Conservation (phyloP, 2,329 filamentous ascomycete species). For the Fusarium sp. region DNA sequence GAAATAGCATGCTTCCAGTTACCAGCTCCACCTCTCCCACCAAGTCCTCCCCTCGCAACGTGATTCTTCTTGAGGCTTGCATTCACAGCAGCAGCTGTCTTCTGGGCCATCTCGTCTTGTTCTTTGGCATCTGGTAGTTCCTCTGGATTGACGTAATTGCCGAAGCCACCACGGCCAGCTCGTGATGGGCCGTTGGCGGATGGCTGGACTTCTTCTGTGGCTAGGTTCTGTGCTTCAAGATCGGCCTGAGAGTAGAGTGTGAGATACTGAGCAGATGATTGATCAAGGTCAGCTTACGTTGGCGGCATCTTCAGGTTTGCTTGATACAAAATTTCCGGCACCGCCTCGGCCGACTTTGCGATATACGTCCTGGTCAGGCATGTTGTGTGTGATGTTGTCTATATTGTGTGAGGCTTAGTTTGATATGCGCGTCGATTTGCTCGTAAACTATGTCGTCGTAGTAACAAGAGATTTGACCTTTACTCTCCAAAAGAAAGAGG, state of each 20-base stretch:
- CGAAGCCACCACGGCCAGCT: slow-evolving; percentile 68
- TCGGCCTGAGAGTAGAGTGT: slow-evolving; percentile 40
- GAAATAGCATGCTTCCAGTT: slow-evolving; percentile 54
- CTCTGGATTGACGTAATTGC: slow-evolving; percentile 62
- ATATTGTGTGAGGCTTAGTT: neutral
- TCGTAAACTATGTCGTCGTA: neutral
- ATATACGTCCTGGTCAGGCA: slow-evolving; percentile 54
- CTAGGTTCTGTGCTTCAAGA: slow-evolving; percentile 51
- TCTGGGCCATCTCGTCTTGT: slow-evolving; percentile 48
- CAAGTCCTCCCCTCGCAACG: slow-evolving; percentile 32
- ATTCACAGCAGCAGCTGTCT: slow-evolving; percentile 47
- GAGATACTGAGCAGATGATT: neutral
- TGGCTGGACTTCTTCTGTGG: slow-evolving; percentile 36
- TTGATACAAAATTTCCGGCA: slow-evolving; percentile 69
- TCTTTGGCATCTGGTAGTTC: slow-evolving; percentile 46
- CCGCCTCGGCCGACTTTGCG: slow-evolving; percentile 68
- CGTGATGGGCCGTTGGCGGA: slow-evolving; percentile 50
- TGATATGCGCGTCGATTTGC: neutral
- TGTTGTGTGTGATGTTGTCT: slow-evolving; percentile 15
- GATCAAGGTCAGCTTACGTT: slow-evolving; percentile 38
- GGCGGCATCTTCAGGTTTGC: slow-evolving; percentile 58
- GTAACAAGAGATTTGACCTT: neutral
- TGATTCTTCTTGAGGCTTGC: slow-evolving; percentile 44
- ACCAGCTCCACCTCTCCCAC: slow-evolving; percentile 66
- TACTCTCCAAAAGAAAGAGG: neutral